Percentiles rank a stretch among this genome's conserved stretches.
Conservation (phyloP, 2,329 filamentous ascomycete species). For the Elsinoe necatrix region DNA sequence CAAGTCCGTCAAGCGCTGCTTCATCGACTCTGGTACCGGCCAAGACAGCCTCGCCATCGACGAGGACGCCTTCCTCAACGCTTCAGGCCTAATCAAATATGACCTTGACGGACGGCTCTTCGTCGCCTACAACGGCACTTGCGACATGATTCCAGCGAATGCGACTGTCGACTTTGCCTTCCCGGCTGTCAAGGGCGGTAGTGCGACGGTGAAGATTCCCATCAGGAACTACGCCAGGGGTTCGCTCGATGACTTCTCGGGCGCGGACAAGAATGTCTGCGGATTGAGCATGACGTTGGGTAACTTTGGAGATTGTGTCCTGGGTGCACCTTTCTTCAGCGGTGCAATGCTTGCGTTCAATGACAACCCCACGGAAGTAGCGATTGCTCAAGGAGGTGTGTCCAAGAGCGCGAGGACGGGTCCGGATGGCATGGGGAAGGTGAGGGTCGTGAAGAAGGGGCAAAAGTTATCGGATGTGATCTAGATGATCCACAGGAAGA, state of each 20-base stretch:
- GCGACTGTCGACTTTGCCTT: slow-evolving; percentile 25
- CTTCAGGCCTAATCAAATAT: slow-evolving; percentile 12
- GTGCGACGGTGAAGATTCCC: slow-evolving; percentile 26
- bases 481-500: neutral
- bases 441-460: slow-evolving; percentile 4
- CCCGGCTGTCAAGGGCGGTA: slow-evolving; percentile 21
- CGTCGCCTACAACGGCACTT: slow-evolving; percentile 24
- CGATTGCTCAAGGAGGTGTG: slow-evolving; percentile 30
- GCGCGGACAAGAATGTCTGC: slow-evolving; percentile 20
- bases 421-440: slow-evolving; percentile 1
- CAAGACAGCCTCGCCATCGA: slow-evolving; percentile 23
- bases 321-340: slow-evolving; percentile 29
- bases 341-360: slow-evolving; percentile 29
- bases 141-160: slow-evolving; percentile 23
- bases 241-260: slow-evolving; percentile 16
- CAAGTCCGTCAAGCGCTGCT: slow-evolving; percentile 19
- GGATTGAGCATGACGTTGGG: slow-evolving; percentile 25
- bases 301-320: slow-evolving; percentile 24
- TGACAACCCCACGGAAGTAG: slow-evolving; percentile 27
- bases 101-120: slow-evolving; percentile 14
- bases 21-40: slow-evolving; percentile 29
- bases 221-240: slow-evolving; percentile 29
- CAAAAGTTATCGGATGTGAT: slow-evolving; percentile 8
- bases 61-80: neutral
- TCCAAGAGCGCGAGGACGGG: slow-evolving; percentile 16